Percentiles rank a stretch among this genome's conserved stretches.
These are phyloP conservation scores for Ceratocystis smalleyi DNA, from an alignment of 2,329 filamentous ascomycete genomes.

Conservation along the genomic window DNA sequence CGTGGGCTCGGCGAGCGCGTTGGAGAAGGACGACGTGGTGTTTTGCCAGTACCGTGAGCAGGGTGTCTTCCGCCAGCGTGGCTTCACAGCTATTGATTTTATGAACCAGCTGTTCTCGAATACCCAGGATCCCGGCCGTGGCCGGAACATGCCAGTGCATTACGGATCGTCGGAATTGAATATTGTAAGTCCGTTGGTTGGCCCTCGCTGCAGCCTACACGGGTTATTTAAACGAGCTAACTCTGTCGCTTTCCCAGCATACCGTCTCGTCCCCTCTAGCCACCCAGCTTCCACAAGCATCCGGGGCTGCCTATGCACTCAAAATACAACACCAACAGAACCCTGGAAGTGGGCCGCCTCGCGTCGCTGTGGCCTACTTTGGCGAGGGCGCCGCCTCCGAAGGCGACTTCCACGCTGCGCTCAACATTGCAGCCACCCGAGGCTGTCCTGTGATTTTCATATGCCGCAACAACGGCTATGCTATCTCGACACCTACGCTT, in stretches of 20 bases:
- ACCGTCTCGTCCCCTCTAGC: conserved; percentile 72
- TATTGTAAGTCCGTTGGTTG: conserved; percentile 44
- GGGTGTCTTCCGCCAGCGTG: conserved; percentile 77
- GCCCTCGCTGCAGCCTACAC: not conserved
- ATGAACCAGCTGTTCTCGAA: conserved; percentile 95
- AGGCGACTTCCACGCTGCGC: conserved; percentile 78
- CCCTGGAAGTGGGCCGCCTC: conserved; percentile 43
- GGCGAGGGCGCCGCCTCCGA: conserved; percentile 82
- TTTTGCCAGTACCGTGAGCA: conserved; percentile 93
- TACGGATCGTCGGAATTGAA: conserved; percentile 76
- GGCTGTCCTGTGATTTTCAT: conserved; percentile 81
- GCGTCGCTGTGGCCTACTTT: conserved; percentile 72
- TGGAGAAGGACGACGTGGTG: conserved; percentile 72
- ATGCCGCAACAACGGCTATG: conserved; percentile 85
- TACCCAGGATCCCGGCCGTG: conserved; percentile 58
- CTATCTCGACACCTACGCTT: conserved; percentile 74
- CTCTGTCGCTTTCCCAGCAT: conserved; percentile 36
- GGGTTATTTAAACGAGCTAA: not conserved
- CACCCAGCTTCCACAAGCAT: conserved; percentile 78
- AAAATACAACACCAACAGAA: conserved; percentile 65
- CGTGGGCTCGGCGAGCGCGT: conserved; percentile 70
- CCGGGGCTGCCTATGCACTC: conserved; percentile 73
- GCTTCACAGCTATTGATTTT: conserved; percentile 74
- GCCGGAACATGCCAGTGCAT: conserved; percentile 94
- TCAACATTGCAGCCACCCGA: conserved; percentile 80